Evolutionary conservation across 139 green algal genomes (phyloP), one percentile per base, ranked within the genome.

Genomic region (Tetradesmus obliquus): DNA sequence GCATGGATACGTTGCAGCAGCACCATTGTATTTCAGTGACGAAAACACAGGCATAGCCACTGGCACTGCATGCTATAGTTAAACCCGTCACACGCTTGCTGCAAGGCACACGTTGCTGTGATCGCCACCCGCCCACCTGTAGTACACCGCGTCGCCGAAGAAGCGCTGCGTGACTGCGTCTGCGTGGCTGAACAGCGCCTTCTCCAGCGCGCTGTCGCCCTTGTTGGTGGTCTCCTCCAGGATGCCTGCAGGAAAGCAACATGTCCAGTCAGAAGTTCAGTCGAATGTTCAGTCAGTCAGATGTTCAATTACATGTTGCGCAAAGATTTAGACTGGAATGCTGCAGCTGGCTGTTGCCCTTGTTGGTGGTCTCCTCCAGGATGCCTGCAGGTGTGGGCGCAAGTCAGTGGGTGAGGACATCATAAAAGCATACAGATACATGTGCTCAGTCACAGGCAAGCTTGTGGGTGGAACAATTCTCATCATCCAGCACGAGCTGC

Each of bases 91-190:
- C 32, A 45, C 32, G 32, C 32, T 45, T 45, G 32, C 32, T 45
- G 32, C 32, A 45, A 45, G 32, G 32, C 32, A 45, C 32, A 45
- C 32, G 32, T 45, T 45, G 32, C 32, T 45, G 32, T 45, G 32
- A 72, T 72, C 10, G 60, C 51, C 19, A 72, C 2, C 10, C 8
- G 2, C 83, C 5, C 17, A 74, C 83, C 94, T 90, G 83, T 93
- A 95, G 92, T 93, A 96, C 4, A 97, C 93, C 3, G 93, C 88
- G 2, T 92, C 87, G 53, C 93, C 93, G 60, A 96, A 97, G 91
- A 94, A 96, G 76, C 84, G 88, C 20, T 71, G 24, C 19, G 93
- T 95, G 17, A 97, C 93, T 51, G 88, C 89, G 55, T 95, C 93
- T 2, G 95, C 95, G 81, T 96, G 93, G 55, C 86, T 90, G 74